phyloP scores from a whole-genome alignment of 192 early-diverging fungal species.

The Gaertneriomyces semiglobifer region DNA sequence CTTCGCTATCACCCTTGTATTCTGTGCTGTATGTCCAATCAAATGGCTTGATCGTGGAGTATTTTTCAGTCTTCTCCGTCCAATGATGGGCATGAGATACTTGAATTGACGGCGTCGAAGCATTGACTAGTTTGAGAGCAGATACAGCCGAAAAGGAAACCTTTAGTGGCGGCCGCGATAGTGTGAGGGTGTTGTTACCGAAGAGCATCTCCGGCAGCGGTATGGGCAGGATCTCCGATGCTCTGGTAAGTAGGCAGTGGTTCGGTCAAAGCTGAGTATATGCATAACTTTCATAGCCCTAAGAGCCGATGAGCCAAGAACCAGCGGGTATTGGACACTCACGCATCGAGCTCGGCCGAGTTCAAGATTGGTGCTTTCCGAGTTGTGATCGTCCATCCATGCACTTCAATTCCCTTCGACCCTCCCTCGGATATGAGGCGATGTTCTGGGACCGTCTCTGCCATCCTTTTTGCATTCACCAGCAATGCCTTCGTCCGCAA shows the following conservation, averaged over 20 bases:
- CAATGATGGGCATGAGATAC: constrained; percentile 85
- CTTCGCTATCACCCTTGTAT: constrained; percentile 56
- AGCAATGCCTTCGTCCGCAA: too few relatives aligned
- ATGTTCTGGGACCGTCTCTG: not conserved
- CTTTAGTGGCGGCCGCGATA: constrained; percentile 50
- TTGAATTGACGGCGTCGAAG: constrained; percentile 67
- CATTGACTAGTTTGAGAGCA: constrained; percentile 70
- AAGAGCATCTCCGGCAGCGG: constrained; percentile 96
- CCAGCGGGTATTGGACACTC: not conserved
- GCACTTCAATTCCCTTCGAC: constrained; percentile 32
- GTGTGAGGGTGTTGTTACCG: constrained; percentile 75
- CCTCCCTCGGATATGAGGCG: not conserved
- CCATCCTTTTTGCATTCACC: not conserved
- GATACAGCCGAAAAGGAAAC: constrained; percentile 67
- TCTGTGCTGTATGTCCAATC: constrained; percentile 95
- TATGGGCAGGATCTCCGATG: constrained; percentile 38
- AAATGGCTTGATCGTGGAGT: constrained; percentile 64
- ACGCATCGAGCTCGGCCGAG: constrained; percentile 52
- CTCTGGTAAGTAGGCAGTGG: constrained; percentile 4
- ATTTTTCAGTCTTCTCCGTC: constrained; percentile 67
- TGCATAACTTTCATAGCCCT: not conserved
- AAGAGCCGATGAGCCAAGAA: not conserved
- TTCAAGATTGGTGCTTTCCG: constrained; percentile 60
- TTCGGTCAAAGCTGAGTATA: not conserved
- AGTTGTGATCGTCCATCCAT: constrained; percentile 56